A percentile compares a stretch with the other conserved stretches of the same genome.
Evolutionary conservation across 176 grass and related monocot genomes (phyloP).

Genomic region (Carex scoparia): DNA sequence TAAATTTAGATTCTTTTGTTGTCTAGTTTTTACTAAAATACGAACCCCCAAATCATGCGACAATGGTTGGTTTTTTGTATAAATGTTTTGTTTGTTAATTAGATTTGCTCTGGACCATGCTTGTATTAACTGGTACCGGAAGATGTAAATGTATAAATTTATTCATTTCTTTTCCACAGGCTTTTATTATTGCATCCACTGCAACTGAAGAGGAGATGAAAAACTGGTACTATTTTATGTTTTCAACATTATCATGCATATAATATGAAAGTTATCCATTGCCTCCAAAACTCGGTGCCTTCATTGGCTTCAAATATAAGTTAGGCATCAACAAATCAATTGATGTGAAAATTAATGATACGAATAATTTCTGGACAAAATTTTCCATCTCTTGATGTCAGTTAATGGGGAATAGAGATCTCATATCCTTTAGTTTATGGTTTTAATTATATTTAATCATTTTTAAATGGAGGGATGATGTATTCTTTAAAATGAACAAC

Average conservation of each 20-base stretch:
- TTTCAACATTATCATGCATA: constrained; percentile 4
- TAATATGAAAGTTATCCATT: background rate
- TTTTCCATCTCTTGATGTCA: background rate
- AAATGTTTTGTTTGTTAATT: background rate
- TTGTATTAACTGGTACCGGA: background rate
- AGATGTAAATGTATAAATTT: no score
- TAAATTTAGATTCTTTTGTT: background rate
- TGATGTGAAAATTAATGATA: background rate
- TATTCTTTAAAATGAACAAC: background rate
- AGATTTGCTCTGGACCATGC: background rate
- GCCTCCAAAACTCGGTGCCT: background rate
- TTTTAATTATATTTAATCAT: constrained; percentile 13
- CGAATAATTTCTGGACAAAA: background rate
- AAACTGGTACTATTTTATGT: constrained; percentile 54
- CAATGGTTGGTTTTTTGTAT: background rate
- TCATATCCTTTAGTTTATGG: background rate
- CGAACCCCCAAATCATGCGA: background rate
- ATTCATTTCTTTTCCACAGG: constrained; percentile 36
- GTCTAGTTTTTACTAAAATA: background rate
- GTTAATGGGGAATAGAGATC: background rate
- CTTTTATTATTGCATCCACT: constrained; percentile 97
- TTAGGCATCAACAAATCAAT: background rate
- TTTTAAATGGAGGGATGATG: background rate
- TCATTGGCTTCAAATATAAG: background rate
- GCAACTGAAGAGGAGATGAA: constrained; percentile 97